phyloP scores from a whole-genome alignment of 495 filamentous ascomycete genomes.

The Cercophora newfieldiana region DNA sequence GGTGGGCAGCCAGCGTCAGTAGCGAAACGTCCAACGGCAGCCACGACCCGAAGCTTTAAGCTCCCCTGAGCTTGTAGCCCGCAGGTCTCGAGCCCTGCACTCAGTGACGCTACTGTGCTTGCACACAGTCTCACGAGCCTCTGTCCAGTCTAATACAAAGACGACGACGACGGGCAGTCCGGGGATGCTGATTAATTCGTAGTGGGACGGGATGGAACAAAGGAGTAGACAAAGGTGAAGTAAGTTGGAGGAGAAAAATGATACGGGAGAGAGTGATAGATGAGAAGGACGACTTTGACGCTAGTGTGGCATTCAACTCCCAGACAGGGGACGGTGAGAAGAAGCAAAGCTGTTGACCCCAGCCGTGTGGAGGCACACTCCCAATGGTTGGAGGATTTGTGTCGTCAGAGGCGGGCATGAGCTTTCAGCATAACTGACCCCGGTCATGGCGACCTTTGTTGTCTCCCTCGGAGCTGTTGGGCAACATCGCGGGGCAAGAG shows the following conservation, averaged over 20 bases:
- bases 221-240: not conserved
- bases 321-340: not conserved
- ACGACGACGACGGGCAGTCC: not conserved
- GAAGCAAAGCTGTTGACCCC: not conserved
- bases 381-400: not conserved
- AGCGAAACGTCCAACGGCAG: not conserved
- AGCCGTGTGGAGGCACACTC: not conserved
- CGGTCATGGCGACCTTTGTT: constrained; percentile 5
- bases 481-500: not conserved
- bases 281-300: not conserved
- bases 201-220: not conserved
- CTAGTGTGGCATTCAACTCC: not conserved
- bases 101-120: not conserved
- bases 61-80: not conserved
- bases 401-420: not conserved
- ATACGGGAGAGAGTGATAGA: not conserved
- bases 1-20: not conserved
- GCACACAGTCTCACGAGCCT: not conserved
- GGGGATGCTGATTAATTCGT: not conserved
- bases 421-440: not conserved
- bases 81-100: not conserved
- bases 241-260: not conserved
- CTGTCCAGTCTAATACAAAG: not conserved
- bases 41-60: not conserved
- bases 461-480: not conserved